phyloP scores from a whole-genome alignment of 2,329 filamentous ascomycete genomes.

The Nigrograna mackinnonii region DNA sequence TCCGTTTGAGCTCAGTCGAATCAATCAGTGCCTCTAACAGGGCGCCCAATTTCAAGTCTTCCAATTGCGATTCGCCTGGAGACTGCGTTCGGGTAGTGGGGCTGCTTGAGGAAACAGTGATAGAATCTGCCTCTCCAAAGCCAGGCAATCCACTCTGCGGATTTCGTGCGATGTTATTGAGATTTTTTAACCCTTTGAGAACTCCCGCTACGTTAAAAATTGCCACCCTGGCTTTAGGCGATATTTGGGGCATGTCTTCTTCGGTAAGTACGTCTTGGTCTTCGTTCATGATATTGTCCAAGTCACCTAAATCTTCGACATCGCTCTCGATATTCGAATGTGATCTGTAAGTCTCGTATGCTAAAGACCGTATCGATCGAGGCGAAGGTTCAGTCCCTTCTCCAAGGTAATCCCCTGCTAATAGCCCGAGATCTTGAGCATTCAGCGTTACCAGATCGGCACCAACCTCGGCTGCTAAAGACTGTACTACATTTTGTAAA shows the following conservation, averaged over 20 bases:
- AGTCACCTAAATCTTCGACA: constrained; percentile 34
- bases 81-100: constrained; percentile 17
- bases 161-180: too few relatives aligned
- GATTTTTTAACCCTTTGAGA: too few relatives aligned
- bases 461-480: constrained; percentile 62
- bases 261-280: too few relatives aligned
- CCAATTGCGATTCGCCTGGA: constrained; percentile 34
- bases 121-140: neutral
- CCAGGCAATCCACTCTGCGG: too few relatives aligned
- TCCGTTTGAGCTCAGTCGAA: constrained; percentile 33
- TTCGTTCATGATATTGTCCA: too few relatives aligned
- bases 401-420: constrained; percentile 72
- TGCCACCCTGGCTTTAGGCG: too few relatives aligned
- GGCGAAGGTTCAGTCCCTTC: constrained; percentile 59
- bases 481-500: constrained; percentile 65
- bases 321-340: constrained; percentile 30
- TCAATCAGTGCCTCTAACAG: constrained; percentile 38
- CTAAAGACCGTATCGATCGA: constrained; percentile 49
- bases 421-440: constrained; percentile 69
- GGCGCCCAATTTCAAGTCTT: constrained; percentile 39
- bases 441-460: constrained; percentile 72
- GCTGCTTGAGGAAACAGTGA: neutral
- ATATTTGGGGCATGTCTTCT: too few relatives aligned
- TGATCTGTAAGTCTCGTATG: constrained; percentile 58
- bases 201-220: too few relatives aligned